Percentiles rank a stretch among this genome's conserved stretches.
phyloP scores from a whole-genome alignment of 176 grass and related monocot species.

The Cenchrus americanus region DNA sequence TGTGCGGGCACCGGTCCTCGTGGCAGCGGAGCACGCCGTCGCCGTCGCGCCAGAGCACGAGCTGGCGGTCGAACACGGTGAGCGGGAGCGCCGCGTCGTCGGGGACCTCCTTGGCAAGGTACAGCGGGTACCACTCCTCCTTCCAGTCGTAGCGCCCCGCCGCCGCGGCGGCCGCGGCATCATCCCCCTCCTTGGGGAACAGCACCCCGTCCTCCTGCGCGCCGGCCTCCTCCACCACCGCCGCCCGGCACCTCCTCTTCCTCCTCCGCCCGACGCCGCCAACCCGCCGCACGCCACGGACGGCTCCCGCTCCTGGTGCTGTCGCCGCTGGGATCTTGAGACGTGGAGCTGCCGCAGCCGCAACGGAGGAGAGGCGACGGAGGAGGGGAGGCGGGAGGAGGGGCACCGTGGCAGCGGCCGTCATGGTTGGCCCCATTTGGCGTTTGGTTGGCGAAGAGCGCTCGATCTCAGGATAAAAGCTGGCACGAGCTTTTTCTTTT shows the following conservation, averaged over 20 bases:
- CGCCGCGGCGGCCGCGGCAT: not conserved
- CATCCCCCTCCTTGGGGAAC: slow-evolving; percentile 58
- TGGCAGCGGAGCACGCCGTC: slow-evolving; percentile 78
- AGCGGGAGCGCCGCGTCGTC: slow-evolving; percentile 81
- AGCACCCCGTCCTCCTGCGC: slow-evolving; percentile 62
- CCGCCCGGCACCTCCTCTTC: slow-evolving; percentile 30
- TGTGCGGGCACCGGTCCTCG: slow-evolving; percentile 87
- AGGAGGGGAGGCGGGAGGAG: not conserved
- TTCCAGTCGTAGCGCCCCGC: slow-evolving; percentile 71
- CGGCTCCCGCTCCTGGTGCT: not conserved
- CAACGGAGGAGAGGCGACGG: not conserved
- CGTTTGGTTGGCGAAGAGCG: slow-evolving; percentile 51
- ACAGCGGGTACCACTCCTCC: slow-evolving; percentile 98
- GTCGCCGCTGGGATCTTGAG: not conserved
- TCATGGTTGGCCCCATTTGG: slow-evolving; percentile 18
- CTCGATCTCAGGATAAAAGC: slow-evolving; percentile 31
- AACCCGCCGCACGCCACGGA: slow-evolving; percentile 28
- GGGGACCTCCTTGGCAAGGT: slow-evolving; percentile 74
- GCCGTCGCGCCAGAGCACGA: slow-evolving; percentile 79
- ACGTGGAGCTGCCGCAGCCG: not conserved
- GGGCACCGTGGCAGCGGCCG: not conserved
- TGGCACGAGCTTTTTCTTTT: not conserved
- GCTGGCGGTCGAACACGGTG: slow-evolving; percentile 86
- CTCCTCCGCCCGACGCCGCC: not conserved
- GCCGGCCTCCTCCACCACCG: slow-evolving; percentile 66